A percentile compares a stretch with the other conserved stretches of the same genome.
Conservation (phyloP, 176 grass and related monocot genomes). For the Triticum dicoccoides region DNA sequence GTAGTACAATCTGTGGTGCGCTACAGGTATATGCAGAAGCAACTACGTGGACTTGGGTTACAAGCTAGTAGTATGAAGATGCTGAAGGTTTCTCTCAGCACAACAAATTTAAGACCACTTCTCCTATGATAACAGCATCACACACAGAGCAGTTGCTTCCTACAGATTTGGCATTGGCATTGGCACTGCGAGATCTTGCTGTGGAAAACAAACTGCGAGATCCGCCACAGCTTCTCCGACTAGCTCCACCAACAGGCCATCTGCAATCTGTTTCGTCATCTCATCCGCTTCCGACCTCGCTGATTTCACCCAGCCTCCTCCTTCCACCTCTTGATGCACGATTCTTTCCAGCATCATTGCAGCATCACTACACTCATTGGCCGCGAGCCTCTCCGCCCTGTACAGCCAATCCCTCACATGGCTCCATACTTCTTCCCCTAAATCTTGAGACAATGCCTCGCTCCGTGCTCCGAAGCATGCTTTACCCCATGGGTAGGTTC, state of each 20-base stretch:
- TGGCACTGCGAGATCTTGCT: slow-evolving; percentile 4
- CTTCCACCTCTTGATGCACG: slow-evolving; percentile 60
- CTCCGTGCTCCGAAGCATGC: background rate
- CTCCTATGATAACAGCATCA: background rate
- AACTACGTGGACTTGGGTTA: slow-evolving; percentile 19
- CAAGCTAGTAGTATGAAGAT: slow-evolving; percentile 24
- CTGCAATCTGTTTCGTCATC: slow-evolving; percentile 45
- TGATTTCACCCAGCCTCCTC: slow-evolving; percentile 45
- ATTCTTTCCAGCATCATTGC: slow-evolving; percentile 46
- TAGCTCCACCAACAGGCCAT: slow-evolving; percentile 61
- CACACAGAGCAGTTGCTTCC: slow-evolving; percentile 30
- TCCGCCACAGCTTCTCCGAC: slow-evolving; percentile 44
- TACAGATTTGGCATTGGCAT: slow-evolving; percentile 11
- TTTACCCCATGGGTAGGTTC: slow-evolving; percentile 44
- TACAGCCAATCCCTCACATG: slow-evolving; percentile 55
- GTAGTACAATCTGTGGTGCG: background rate
- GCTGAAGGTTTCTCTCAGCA: slow-evolving; percentile 10
- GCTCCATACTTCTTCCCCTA: slow-evolving; percentile 49
- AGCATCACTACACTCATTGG: slow-evolving; percentile 22
- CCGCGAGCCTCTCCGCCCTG: slow-evolving; percentile 23
- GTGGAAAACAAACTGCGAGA: slow-evolving; percentile 32
- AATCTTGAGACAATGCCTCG: slow-evolving; percentile 8
- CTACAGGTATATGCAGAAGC: slow-evolving; percentile 27
- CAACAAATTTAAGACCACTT: slow-evolving; percentile 19
- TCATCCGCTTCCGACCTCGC: slow-evolving; percentile 55